phyloP scores from a whole-genome alignment of 257 asterid genomes.

The Scutellaria galericulata region DNA sequence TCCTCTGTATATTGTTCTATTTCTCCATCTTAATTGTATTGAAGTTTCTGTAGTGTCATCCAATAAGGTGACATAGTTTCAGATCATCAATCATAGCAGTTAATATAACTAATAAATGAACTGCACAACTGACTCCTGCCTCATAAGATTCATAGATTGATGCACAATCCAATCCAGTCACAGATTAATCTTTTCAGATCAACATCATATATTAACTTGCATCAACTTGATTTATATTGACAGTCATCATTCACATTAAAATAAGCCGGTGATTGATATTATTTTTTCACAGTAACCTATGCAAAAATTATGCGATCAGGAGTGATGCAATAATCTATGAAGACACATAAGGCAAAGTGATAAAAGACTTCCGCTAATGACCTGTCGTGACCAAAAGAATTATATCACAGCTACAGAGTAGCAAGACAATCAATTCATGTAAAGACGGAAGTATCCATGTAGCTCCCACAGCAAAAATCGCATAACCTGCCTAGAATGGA shows the following conservation, averaged over 20 bases:
- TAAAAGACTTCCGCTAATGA: conserved; percentile 30
- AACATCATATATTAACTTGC: conserved; percentile 16
- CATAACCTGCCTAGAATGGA: conserved; percentile 92
- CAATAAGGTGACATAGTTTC: conserved; percentile 21
- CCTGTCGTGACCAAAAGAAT: conserved; percentile 84
- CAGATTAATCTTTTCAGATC: background rate
- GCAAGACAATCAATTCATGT: conserved; percentile 57
- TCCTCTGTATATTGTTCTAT: background rate
- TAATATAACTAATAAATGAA: conserved; percentile 6
- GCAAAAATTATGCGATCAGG: background rate
- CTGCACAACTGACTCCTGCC: conserved; percentile 8
- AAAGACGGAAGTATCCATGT: conserved; percentile 69
- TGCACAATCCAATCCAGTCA: conserved; percentile 14
- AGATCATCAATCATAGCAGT: conserved; percentile 1
- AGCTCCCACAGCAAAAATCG: conserved; percentile 84
- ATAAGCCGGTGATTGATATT: background rate
- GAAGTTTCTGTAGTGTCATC: background rate
- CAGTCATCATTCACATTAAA: conserved; percentile 20
- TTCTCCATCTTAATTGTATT: background rate
- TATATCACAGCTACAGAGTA: conserved; percentile 86
- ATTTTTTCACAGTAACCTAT: conserved; percentile 12
- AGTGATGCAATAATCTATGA: conserved; percentile 10
- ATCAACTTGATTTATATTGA: conserved; percentile 21
- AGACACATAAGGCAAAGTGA: conserved; percentile 20
- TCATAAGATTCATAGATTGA: conserved; percentile 1